Evolutionary conservation across 257 asterid genomes (phyloP), one percentile per base, ranked within the genome.

Genomic region (Primulina tabacum): DNA sequence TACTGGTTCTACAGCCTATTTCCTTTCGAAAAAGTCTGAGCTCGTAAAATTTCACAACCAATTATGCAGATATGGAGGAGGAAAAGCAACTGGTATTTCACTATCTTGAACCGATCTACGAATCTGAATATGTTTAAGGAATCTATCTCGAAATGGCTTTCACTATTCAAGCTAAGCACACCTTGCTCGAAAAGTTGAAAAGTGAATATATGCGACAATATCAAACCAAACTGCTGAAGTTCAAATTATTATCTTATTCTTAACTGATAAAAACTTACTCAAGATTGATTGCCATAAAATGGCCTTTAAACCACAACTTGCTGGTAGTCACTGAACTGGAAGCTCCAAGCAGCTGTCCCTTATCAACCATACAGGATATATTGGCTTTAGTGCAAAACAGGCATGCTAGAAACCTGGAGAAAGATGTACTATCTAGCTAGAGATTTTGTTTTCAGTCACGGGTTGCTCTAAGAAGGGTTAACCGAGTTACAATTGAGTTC

Each of bases 51-150:
- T 50, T 75, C 21, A 50, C 26, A 38, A 37, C 47, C 52, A 24
- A 16, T 38, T 29, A 12, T 7, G 81, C 71, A 93, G 99, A 90
- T 90, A 33, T 90, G 99, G 97, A 83, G 83, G 99, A 93, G 81
- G 97, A 93, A 81, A 87, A 90, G 95, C 92, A 85, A 40, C 96
- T 70, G 67, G 97, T 93, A 55, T 93, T 82, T 74, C 79, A 21
- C 24, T 21, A 21, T 21, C 24, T 10, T 3, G 47, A 38, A 38
- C 47, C 47, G 12, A 0, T 12, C 14, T 0, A 38, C 14, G 16
- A 38, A 2, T 38, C 14, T 38, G 47, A 38, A 38, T 38, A 7
- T 7, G 10, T 8, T 38, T 38, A 38, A 11, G 47, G 7, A 38
- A 38, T 38, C 47, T 38, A 9, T 38, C 14, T 10, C 1, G 14